phyloP scores from a whole-genome alignment of 129 eudicot genomes.

The Tanacetum coccineum region DNA sequence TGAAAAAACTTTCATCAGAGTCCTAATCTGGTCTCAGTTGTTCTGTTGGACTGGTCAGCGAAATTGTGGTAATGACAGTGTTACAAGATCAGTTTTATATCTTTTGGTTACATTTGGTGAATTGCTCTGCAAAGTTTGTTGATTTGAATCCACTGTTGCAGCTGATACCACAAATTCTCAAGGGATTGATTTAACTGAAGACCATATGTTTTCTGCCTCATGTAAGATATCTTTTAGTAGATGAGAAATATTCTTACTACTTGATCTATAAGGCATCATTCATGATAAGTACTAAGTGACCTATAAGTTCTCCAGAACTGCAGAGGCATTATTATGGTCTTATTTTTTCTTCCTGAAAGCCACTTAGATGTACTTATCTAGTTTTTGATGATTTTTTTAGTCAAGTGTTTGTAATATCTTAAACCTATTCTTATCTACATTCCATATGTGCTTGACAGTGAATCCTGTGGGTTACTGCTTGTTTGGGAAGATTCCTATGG shows the following conservation, averaged over 20 bases:
- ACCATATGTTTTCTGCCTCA: conserved; percentile 49
- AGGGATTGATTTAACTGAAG: conserved; percentile 43
- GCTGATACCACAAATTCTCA: conserved; percentile 43
- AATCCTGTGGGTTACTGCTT: conserved; percentile 58
- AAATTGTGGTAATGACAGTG: conserved; percentile 69
- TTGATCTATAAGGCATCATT: conserved; percentile 16
- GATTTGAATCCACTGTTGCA: conserved; percentile 26
- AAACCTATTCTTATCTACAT: conserved; percentile 16
- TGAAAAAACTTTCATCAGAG: conserved; percentile 64
- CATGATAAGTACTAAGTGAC: not conserved
- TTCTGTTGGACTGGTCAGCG: conserved; percentile 70
- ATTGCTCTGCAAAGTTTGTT: conserved; percentile 14
- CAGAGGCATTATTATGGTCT: not conserved
- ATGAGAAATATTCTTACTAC: conserved; percentile 8
- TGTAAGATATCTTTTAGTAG: conserved; percentile 43
- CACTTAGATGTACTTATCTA: not conserved
- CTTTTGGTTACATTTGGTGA: conserved; percentile 7
- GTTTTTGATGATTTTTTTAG: not conserved
- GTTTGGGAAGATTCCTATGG: conserved; percentile 83
- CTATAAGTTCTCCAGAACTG: not conserved
- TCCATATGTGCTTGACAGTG: conserved; percentile 34
- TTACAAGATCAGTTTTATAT: too few relatives aligned
- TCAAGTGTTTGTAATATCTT: not conserved
- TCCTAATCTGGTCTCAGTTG: conserved; percentile 59
- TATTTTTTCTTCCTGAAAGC: not conserved